Percentiles rank a stretch among this genome's conserved stretches.
Conservation (phyloP, 2,329 filamentous ascomycete genomes). For the Cladorrhinum sp. region DNA sequence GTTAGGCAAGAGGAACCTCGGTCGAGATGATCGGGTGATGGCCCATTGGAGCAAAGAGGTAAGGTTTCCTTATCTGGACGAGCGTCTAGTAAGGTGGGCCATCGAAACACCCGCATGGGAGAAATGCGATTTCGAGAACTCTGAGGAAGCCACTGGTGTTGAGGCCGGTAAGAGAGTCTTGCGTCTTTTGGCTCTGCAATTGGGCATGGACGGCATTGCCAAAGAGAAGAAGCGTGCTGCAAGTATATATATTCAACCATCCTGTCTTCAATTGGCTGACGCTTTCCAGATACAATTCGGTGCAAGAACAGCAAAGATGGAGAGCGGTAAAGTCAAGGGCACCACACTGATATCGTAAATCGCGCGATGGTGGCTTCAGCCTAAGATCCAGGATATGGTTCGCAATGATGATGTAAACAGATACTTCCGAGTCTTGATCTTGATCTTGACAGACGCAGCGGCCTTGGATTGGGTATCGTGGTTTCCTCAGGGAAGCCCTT, state of each 20-base stretch:
- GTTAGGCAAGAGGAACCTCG: slow-evolving; percentile 89
- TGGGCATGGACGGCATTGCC: slow-evolving; percentile 70
- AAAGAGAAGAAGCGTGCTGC: slow-evolving; percentile 91
- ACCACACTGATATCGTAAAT: slow-evolving; percentile 53
- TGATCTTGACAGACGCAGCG: slow-evolving; percentile 27
- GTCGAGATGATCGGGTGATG: slow-evolving; percentile 88
- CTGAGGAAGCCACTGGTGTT: slow-evolving; percentile 38
- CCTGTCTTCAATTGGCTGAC: not conserved
- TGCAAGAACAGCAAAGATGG: slow-evolving; percentile 79
- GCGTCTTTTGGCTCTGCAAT: slow-evolving; percentile 68
- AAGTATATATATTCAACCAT: slow-evolving; percentile 34
- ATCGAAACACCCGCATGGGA: slow-evolving; percentile 71
- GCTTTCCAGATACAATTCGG: slow-evolving; percentile 71
- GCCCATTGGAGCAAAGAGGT: slow-evolving; percentile 86
- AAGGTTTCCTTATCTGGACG: slow-evolving; percentile 87
- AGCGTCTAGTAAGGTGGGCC: slow-evolving; percentile 78
- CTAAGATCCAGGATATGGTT: slow-evolving; percentile 19
- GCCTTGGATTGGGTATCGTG: slow-evolving; percentile 35
- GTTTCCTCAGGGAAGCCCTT: slow-evolving; percentile 50
- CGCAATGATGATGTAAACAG: slow-evolving; percentile 67
- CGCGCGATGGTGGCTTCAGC: not conserved
- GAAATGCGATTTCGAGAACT: slow-evolving; percentile 81
- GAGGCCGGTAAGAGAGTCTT: slow-evolving; percentile 81
- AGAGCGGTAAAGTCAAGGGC: slow-evolving; percentile 64
- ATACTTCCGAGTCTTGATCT: slow-evolving; percentile 71